Percentiles rank a stretch among this genome's conserved stretches.
phyloP scores from a whole-genome alignment of 768 basidiomycete species.

The Termitomyces sp. region DNA sequence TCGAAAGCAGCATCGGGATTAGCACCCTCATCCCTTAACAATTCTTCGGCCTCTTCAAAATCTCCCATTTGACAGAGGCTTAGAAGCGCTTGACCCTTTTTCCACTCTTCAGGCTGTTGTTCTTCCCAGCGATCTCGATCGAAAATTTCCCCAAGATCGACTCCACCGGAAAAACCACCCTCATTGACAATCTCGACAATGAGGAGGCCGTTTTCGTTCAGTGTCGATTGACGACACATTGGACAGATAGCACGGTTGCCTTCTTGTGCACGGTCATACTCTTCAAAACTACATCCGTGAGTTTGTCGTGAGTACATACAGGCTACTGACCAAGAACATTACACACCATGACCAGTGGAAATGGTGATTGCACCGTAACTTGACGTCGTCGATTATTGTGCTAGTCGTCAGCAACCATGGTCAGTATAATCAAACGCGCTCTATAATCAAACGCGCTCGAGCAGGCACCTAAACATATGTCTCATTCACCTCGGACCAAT shows the following conservation, averaged over 20 bases:
- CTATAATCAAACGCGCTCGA: not conserved
- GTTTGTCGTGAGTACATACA: not conserved
- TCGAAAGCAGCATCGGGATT: constrained; percentile 12
- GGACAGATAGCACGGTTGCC: constrained; percentile 9
- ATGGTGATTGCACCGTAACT: constrained; percentile 10
- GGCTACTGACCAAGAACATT: not conserved
- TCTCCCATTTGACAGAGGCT: constrained; percentile 8
- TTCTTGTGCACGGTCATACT: constrained; percentile 11
- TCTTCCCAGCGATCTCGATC: constrained; percentile 14
- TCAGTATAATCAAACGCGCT: not conserved
- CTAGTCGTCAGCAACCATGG: not conserved
- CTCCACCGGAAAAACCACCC: constrained; percentile 11
- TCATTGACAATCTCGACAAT: constrained; percentile 10
- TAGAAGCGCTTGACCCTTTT: constrained; percentile 7
- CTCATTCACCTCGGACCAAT: constrained; percentile 7
- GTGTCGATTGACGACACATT: constrained; percentile 8
- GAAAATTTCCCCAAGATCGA: constrained; percentile 11
- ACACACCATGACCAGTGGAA: constrained; percentile 13
- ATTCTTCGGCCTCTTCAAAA: constrained; percentile 8
- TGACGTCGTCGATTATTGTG: constrained; percentile 11
- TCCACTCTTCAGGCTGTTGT: constrained; percentile 13
- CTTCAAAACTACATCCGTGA: constrained; percentile 7
- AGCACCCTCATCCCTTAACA: constrained; percentile 6
- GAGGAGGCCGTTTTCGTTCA: constrained; percentile 5
- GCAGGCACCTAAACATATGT: not conserved